Conservation (phyloP, 257 asterid species). For the Datura wrightii region DNA sequence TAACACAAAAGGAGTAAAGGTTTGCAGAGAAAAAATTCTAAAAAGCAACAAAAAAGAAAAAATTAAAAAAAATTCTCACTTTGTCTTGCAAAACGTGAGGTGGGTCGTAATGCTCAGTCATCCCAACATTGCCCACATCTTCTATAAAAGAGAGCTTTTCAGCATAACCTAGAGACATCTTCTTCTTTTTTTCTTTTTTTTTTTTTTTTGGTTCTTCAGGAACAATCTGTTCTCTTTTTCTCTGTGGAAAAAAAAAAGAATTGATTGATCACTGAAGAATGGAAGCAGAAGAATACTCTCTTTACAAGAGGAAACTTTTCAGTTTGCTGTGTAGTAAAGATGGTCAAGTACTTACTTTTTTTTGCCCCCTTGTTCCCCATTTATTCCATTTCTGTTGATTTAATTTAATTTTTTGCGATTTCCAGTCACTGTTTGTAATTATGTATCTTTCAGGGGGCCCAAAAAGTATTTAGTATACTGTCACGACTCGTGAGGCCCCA, state of each 20-base stretch:
- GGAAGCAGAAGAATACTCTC: background rate
- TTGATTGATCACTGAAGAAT: constrained; percentile 27
- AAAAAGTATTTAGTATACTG: constrained; percentile 6
- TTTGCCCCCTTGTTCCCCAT: background rate
- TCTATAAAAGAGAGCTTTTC: constrained; percentile 87
- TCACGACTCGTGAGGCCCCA: background rate
- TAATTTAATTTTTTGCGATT: background rate
- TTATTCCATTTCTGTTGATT: background rate
- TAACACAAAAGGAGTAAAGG: constrained; percentile 16
- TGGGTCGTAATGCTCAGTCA: constrained; percentile 82
- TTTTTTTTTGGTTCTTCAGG: background rate
- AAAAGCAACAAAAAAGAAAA: constrained; percentile 12
- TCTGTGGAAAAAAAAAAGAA: background rate
- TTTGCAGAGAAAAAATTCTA: background rate
- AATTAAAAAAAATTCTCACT: constrained; percentile 41
- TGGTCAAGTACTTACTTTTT: background rate
- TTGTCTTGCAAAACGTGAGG: constrained; percentile 73
- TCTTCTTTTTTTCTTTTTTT: background rate
- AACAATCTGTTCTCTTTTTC: constrained; percentile 19
- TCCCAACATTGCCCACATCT: constrained; percentile 98
- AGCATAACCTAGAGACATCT: constrained; percentile 95
- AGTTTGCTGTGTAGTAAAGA: background rate
- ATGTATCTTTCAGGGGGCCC: background rate
- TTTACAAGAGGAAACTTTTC: background rate
- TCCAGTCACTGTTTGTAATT: background rate